Evolutionary conservation across 1,284 basidiomycete species (phyloP), one percentile per base, ranked within the genome.

Genomic region (Sanghuangporus sanghuang): DNA sequence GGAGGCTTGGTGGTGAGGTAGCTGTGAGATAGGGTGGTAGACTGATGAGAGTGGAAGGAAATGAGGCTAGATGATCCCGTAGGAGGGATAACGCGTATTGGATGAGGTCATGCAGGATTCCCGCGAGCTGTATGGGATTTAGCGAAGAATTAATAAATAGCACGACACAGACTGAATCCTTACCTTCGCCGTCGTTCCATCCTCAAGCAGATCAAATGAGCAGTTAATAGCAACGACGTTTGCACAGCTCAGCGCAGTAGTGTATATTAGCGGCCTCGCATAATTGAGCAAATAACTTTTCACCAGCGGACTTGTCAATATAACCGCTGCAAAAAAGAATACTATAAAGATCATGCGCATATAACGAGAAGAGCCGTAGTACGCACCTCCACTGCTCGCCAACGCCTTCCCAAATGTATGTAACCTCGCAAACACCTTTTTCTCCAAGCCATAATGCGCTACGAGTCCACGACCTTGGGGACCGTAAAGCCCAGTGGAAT

Each of bases 271-370:
- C 4, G 95, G 87, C 38, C 96, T 82, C 0, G 95, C 95, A 76
- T 97, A 98, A 73, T 98, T 98, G 72, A 97, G 79, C 21, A 98
- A 78, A 75, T 95, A 98, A 65, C 90, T 85, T 6, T 90, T 85
- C 38, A 95, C 82, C 1, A 93, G 78, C 2, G 82, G 79, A 16
- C 81, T 87, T 46, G 87, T 89, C 27, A 97, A 77, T 3, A 98
- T 75, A 2, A 93, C 89, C 48, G 95, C 96, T 95, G 64, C 38
- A 39, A 67, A 39, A 38, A 59, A 32, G 36, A 35, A 23, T 32
- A 44, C 2, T 18, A 27, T 21, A 11, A 11, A 3, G 1, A 49
- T 27, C 44, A 62, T 48, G 42, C 39, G 46, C 16, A 55, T 55
- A 27, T 18, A 55, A 67, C 48, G 63, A 48, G 46, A 54, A 18